Evolutionary conservation across 2,329 filamentous ascomycete species (phyloP).

Genomic region (Stagonosporopsis rhizophila): DNA sequence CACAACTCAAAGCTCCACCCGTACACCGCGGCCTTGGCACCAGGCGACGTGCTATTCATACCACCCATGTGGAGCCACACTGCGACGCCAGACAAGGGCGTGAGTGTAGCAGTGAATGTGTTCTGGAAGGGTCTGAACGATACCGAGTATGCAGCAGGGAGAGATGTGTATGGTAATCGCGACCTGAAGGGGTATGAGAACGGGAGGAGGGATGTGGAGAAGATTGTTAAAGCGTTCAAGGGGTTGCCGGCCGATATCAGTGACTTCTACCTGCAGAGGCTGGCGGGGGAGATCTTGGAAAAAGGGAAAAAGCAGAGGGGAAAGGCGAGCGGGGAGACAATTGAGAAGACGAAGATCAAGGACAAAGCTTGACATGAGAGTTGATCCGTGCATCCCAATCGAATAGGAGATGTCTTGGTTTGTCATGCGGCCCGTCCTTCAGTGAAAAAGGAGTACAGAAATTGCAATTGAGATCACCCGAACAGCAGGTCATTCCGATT

Average conservation of each 20-base stretch:
- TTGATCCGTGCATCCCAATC: neutral
- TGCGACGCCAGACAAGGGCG: conserved; percentile 58
- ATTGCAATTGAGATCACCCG: too few species aligned
- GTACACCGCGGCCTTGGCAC: conserved; percentile 68
- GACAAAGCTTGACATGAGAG: neutral
- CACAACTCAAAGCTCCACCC: conserved; percentile 56
- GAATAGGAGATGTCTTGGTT: too few species aligned
- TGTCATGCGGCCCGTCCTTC: too few species aligned
- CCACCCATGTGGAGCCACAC: conserved; percentile 87
- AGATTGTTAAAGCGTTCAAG: conserved; percentile 69
- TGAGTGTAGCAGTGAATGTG: conserved; percentile 84
- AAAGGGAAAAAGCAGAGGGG: conserved; percentile 10
- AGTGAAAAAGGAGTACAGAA: too few species aligned
- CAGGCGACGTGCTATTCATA: conserved; percentile 81
- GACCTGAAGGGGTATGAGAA: conserved; percentile 87
- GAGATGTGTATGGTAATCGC: conserved; percentile 87
- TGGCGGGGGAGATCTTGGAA: conserved; percentile 70
- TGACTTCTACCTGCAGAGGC: conserved; percentile 76
- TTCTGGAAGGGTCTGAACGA: conserved; percentile 77
- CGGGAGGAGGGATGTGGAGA: conserved; percentile 73
- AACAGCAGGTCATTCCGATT: too few species aligned
- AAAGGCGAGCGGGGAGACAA: neutral
- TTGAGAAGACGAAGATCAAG: neutral
- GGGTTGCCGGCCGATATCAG: conserved; percentile 70
- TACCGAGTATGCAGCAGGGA: conserved; percentile 72